Evolutionary conservation across 2,329 filamentous ascomycete species (phyloP).

Genomic region (Colletotrichum cereale): DNA sequence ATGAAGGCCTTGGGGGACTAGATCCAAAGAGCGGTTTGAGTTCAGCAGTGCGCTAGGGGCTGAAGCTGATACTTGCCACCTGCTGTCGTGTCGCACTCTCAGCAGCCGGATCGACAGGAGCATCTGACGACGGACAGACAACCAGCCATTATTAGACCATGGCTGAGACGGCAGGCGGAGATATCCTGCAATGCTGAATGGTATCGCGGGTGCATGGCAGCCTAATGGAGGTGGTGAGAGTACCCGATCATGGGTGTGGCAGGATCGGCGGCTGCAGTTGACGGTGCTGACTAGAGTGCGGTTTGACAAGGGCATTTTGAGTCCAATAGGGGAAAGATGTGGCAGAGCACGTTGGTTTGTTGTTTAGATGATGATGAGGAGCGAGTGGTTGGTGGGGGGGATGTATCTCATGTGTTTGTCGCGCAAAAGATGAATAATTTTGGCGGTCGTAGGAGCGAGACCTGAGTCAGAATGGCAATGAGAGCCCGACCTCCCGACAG

Average conservation of each 20-base stretch:
- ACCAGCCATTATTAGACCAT: constrained; percentile 5
- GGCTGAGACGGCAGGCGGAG: constrained; percentile 16
- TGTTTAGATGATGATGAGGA: constrained; percentile 13
- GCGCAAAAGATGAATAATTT: not conserved
- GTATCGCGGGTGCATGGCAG: constrained; percentile 36
- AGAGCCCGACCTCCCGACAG: not conserved
- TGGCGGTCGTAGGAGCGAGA: not conserved
- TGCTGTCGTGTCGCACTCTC: constrained; percentile 34
- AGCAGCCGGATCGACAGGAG: constrained; percentile 15
- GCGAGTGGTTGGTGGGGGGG: not conserved
- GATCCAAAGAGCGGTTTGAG: constrained; percentile 6
- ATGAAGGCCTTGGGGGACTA: not conserved
- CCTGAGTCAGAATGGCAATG: not conserved
- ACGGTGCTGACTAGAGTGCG: constrained; percentile 27
- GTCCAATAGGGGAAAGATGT: constrained; percentile 25
- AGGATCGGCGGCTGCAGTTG: constrained; percentile 37
- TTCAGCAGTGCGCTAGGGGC: constrained; percentile 19
- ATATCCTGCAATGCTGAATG: constrained; percentile 9
- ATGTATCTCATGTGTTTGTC: not conserved
- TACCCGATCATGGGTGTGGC: constrained; percentile 35
- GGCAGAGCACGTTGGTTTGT: constrained; percentile 12
- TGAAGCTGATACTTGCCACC: constrained; percentile 30
- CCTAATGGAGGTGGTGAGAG: constrained; percentile 24
- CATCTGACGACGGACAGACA: constrained; percentile 1
- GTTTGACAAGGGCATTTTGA: constrained; percentile 23